A percentile compares a stretch with the other conserved stretches of the same genome.
Conservation (phyloP, 2,329 filamentous ascomycete genomes). For the Aspergillus pseudotamarii region DNA sequence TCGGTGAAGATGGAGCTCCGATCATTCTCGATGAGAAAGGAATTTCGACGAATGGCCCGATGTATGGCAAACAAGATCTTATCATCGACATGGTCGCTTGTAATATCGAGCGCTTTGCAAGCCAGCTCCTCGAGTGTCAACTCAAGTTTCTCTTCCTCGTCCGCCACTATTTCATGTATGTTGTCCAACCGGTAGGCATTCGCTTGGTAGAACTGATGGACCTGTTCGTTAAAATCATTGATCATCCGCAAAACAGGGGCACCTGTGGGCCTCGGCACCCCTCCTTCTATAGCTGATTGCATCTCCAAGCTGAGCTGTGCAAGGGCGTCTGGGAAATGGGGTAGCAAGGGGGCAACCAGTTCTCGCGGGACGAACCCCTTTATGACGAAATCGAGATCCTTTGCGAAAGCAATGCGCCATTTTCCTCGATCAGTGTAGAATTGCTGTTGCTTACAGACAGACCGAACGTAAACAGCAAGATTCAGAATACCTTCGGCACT, state of each 20-base stretch:
- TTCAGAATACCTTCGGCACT: constrained; percentile 31
- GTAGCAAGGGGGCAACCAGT: constrained; percentile 50
- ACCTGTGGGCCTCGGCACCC: constrained; percentile 42
- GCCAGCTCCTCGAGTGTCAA: constrained; percentile 43
- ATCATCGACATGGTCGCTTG: constrained; percentile 32
- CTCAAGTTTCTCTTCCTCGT: constrained; percentile 36
- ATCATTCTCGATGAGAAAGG: constrained; percentile 40
- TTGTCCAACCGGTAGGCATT: constrained; percentile 38
- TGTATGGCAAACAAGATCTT: constrained; percentile 41
- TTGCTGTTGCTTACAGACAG: constrained; percentile 44
- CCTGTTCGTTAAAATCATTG: constrained; percentile 35
- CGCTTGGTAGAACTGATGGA: constrained; percentile 37
- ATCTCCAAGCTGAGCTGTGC: constrained; percentile 32
- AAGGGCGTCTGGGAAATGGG: constrained; percentile 51
- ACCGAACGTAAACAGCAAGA: constrained; percentile 45
- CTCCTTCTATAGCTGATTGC: constrained; percentile 43
- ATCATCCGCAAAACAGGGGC: constrained; percentile 40
- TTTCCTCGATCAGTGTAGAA: constrained; percentile 48
- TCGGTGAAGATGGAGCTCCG: constrained; percentile 37
- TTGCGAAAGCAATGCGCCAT: constrained; percentile 43
- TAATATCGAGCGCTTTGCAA: constrained; percentile 35
- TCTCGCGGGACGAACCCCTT: constrained; percentile 51
- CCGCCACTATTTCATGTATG: constrained; percentile 42
- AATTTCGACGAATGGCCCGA: constrained; percentile 31
- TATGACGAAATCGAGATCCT: constrained; percentile 52